phyloP scores from a whole-genome alignment of 257 asterid species.

The Pogostemon cablin region DNA sequence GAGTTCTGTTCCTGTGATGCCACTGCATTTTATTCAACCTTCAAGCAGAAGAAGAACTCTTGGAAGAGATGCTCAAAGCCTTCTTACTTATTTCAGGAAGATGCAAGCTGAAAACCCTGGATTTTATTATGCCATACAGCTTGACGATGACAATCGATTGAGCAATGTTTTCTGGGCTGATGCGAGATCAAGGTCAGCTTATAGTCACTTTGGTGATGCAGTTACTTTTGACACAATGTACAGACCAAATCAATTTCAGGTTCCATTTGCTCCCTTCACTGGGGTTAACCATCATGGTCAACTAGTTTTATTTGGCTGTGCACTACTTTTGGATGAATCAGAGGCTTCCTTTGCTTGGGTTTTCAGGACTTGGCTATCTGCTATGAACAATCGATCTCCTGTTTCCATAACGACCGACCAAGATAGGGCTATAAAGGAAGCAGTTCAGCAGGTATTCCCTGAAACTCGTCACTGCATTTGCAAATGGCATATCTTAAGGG shows the following conservation, averaged over 20 bases:
- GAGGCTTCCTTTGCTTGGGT: constrained; percentile 80
- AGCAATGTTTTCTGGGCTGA: constrained; percentile 85
- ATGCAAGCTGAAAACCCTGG: constrained; percentile 86
- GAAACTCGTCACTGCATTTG: constrained; percentile 80
- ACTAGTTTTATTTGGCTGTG: constrained; percentile 77
- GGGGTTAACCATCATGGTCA: constrained; percentile 85
- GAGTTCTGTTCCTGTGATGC: constrained; percentile 49
- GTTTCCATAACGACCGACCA: constrained; percentile 79
- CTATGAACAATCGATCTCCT: constrained; percentile 69
- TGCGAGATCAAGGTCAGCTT: constrained; percentile 76
- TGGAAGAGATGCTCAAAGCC: constrained; percentile 79
- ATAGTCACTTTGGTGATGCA: constrained; percentile 74
- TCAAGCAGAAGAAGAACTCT: constrained; percentile 60
- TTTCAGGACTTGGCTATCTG: constrained; percentile 70
- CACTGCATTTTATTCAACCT: constrained; percentile 55
- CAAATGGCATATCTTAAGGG: constrained; percentile 83
- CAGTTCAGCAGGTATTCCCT: constrained; percentile 68
- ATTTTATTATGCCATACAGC: constrained; percentile 78
- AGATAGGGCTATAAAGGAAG: constrained; percentile 79
- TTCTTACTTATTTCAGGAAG: constrained; percentile 69
- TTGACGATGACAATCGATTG: constrained; percentile 73
- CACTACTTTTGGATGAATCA: constrained; percentile 76
- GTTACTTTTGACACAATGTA: constrained; percentile 77
- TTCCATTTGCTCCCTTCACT: constrained; percentile 85
- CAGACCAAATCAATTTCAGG: constrained; percentile 77